phyloP scores from a whole-genome alignment of 225 moss, liverwort and hornwort species.

The Ulota crispa region DNA sequence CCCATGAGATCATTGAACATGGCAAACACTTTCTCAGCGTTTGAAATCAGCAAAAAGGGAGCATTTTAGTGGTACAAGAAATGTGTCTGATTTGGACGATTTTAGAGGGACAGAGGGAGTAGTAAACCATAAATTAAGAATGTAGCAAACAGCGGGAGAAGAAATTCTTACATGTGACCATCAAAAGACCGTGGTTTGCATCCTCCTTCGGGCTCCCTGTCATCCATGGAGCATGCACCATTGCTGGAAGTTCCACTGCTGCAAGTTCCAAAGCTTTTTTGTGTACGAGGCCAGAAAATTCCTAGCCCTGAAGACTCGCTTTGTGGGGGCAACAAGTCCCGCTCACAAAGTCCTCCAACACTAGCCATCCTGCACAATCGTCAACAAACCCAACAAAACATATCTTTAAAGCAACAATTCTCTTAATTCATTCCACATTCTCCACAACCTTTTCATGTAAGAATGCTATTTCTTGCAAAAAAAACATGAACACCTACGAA shows the following conservation, averaged over 20 bases:
- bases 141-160: not conserved
- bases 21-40: no score
- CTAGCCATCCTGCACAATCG: constrained; percentile 52
- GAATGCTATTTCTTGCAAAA: not conserved
- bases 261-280: constrained; percentile 25
- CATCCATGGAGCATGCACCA: constrained; percentile 52
- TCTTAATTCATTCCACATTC: not conserved
- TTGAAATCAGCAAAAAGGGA: no score
- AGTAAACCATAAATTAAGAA: not conserved
- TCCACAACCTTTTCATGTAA: not conserved
- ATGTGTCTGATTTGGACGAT: no score
- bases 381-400: not conserved
- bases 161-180: constrained; percentile 24
- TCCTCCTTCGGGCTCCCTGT: constrained; percentile 55
- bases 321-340: constrained; percentile 57
- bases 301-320: constrained; percentile 53
- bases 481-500: not conserved
- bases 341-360: constrained; percentile 57
- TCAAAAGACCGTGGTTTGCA: constrained; percentile 46
- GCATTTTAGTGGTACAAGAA: no score
- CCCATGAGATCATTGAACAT: no score
- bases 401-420: not conserved
- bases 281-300: constrained; percentile 44
- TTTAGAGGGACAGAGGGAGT: no score
- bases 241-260: constrained; percentile 33